Conservation (phyloP, 2,329 filamentous ascomycete genomes). For the Byssothecium circinans region DNA sequence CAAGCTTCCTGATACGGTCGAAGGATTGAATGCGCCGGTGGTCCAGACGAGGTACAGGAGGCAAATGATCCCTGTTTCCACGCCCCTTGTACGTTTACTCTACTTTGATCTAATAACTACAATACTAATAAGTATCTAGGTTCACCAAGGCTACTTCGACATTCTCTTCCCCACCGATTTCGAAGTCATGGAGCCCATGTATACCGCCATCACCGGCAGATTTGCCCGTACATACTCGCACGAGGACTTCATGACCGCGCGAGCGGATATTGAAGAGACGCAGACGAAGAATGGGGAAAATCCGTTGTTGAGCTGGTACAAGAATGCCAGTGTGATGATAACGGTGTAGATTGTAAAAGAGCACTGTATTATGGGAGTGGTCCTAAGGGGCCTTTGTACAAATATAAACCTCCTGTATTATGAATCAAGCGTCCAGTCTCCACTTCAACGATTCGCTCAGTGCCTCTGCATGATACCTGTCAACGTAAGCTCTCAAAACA, state of each 20-base stretch:
- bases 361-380: too few relatives aligned
- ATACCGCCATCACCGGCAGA: slow-evolving; percentile 89
- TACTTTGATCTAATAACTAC: background rate
- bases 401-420: too few relatives aligned
- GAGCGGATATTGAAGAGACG: slow-evolving; percentile 90
- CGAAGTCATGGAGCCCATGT: slow-evolving; percentile 83
- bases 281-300: slow-evolving; percentile 90
- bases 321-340: slow-evolving; percentile 90
- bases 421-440: too few relatives aligned
- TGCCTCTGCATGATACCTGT: background rate
- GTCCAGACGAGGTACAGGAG: slow-evolving; percentile 93
- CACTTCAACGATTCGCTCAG: too few relatives aligned
- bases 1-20: slow-evolving; percentile 76
- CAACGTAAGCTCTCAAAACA: background rate
- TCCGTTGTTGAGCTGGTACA: slow-evolving; percentile 87
- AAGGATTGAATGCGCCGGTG: slow-evolving; percentile 87
- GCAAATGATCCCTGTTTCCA: slow-evolving; percentile 84
- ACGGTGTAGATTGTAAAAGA: slow-evolving; percentile 62
- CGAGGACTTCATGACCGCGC: slow-evolving; percentile 85
- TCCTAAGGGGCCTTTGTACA: too few relatives aligned
- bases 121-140: slow-evolving; percentile 52
- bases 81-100: slow-evolving; percentile 72
- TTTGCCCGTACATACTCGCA: slow-evolving; percentile 83
- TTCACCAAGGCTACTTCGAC: slow-evolving; percentile 98
- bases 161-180: slow-evolving; percentile 99